A percentile compares a stretch with the other conserved stretches of the same genome.
Evolutionary conservation across 2,329 filamentous ascomycete genomes (phyloP).

Genomic region (Aspergillus bombycis): DNA sequence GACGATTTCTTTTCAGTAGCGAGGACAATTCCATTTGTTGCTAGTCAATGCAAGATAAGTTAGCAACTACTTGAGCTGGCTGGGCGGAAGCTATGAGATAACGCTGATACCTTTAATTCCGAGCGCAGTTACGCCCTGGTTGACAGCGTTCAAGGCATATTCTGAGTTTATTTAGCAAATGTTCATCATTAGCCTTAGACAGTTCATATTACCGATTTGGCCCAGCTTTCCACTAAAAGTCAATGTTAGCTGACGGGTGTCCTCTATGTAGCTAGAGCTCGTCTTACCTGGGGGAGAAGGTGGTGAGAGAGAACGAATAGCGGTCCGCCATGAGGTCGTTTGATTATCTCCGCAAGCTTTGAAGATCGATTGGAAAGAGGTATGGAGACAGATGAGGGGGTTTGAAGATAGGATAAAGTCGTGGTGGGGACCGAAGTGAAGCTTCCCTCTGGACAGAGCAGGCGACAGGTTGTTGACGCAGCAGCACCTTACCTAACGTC

Average conservation of each 20-base stretch:
- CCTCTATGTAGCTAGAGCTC: slow-evolving; percentile 36
- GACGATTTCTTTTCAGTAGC: slow-evolving; percentile 99
- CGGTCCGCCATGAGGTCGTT: slow-evolving; percentile 80
- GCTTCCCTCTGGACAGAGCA: slow-evolving; percentile 31
- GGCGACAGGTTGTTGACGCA: slow-evolving; percentile 41
- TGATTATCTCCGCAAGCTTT: slow-evolving; percentile 22
- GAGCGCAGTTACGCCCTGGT: slow-evolving; percentile 96
- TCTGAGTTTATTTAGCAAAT: slow-evolving; percentile 58
- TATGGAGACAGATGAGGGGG: slow-evolving; percentile 9
- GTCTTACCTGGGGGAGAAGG: slow-evolving; percentile 89
- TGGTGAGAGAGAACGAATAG: slow-evolving; percentile 99
- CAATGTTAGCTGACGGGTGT: slow-evolving; percentile 46
- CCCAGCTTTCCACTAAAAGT: slow-evolving; percentile 88
- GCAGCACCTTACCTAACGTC: slow-evolving; percentile 17
- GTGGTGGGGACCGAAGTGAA: slow-evolving; percentile 32
- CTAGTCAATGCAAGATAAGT: slow-evolving; percentile 51
- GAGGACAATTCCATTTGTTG: slow-evolving; percentile 97
- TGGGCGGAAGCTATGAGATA: slow-evolving; percentile 2
- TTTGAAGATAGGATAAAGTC: slow-evolving; percentile 20
- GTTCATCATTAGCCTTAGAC: neutral
- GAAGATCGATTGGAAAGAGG: neutral
- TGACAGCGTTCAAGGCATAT: slow-evolving; percentile 98
- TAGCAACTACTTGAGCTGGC: slow-evolving; percentile 16
- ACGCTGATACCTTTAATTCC: slow-evolving; percentile 84
- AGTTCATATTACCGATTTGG: slow-evolving; percentile 74